A percentile compares a stretch with the other conserved stretches of the same genome.
phyloP scores from a whole-genome alignment of 192 early-diverging fungal genomes.

The Spizellomyces punctatus region DNA sequence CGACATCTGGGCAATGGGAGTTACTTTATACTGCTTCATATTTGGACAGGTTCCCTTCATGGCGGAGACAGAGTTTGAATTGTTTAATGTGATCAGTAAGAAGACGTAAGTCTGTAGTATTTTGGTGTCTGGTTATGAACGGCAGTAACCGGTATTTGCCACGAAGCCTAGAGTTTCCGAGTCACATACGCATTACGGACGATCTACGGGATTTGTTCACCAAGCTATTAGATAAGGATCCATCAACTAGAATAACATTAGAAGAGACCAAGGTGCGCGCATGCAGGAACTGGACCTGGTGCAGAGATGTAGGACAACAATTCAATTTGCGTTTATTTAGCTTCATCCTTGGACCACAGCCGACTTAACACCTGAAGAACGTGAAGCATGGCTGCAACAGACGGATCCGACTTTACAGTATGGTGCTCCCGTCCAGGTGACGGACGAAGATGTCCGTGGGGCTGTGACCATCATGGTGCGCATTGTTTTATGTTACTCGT shows the following conservation, averaged over 20 bases:
- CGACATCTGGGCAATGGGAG: conserved; percentile 97
- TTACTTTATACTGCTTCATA: conserved; percentile 92
- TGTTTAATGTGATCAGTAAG: conserved; percentile 88
- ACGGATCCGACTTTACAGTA: conserved; percentile 73
- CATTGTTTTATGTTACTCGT: conserved; percentile 15
- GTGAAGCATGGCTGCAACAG: conserved; percentile 70
- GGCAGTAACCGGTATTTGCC: neutral
- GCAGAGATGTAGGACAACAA: conserved; percentile 9
- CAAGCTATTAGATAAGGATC: conserved; percentile 85
- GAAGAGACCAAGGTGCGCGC: conserved; percentile 76
- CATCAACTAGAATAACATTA: conserved; percentile 77
- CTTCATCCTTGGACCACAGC: conserved; percentile 84
- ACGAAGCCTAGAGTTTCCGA: conserved; percentile 49
- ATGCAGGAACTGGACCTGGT: neutral
- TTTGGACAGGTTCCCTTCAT: conserved; percentile 92
- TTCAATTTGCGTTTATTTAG: conserved; percentile 32
- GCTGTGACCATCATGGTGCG: conserved; percentile 68
- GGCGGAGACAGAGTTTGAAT: conserved; percentile 93
- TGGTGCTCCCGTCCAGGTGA: conserved; percentile 68
- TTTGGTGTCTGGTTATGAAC: neutral
- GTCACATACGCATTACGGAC: conserved; percentile 50
- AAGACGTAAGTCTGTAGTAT: conserved; percentile 61
- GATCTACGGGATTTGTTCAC: conserved; percentile 73
- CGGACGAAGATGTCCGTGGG: conserved; percentile 76
- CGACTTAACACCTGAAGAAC: conserved; percentile 64